A percentile compares a stretch with the other conserved stretches of the same genome.
Evolutionary conservation across 352 stramenopile species (phyloP).

Genomic region (Pythium vanterpoolii): DNA sequence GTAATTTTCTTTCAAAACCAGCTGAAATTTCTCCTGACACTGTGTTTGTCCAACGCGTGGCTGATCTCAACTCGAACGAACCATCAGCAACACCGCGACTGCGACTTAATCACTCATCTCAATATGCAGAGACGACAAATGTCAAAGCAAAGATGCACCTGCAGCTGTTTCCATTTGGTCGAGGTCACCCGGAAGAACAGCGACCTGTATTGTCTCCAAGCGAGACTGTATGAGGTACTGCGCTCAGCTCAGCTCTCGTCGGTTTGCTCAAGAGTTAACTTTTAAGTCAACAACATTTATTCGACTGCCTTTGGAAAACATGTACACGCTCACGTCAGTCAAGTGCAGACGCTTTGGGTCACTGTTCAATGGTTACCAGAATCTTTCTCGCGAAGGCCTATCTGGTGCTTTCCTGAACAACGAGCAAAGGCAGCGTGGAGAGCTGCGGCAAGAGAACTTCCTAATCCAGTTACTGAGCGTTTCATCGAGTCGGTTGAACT

Average conservation of each 20-base stretch:
- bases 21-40: background rate
- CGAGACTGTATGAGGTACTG: constrained; percentile 15
- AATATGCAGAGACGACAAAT: background rate
- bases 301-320: constrained; percentile 14
- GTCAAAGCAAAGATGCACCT: constrained; percentile 18
- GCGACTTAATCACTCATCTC: constrained; percentile 10
- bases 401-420: constrained; percentile 6
- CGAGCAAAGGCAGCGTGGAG: constrained; percentile 6
- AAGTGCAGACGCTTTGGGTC: constrained; percentile 10
- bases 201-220: constrained; percentile 3
- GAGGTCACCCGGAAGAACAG: constrained; percentile 12
- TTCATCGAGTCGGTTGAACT: constrained; percentile 19
- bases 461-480: background rate
- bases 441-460: background rate
- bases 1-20: constrained; percentile 1
- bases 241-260: constrained; percentile 14
- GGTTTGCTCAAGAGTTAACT: constrained; percentile 20
- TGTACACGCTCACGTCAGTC: constrained; percentile 20
- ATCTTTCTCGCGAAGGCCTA: constrained; percentile 5
- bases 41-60: constrained; percentile 4
- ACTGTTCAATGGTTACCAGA: constrained; percentile 15
- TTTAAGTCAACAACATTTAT: constrained; percentile 12
- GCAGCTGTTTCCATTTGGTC: constrained; percentile 19
- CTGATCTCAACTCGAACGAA: constrained; percentile 13
- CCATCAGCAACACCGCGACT: background rate